phyloP scores from a whole-genome alignment of 257 asterid genomes.

The Solanum sparsipilum region DNA sequence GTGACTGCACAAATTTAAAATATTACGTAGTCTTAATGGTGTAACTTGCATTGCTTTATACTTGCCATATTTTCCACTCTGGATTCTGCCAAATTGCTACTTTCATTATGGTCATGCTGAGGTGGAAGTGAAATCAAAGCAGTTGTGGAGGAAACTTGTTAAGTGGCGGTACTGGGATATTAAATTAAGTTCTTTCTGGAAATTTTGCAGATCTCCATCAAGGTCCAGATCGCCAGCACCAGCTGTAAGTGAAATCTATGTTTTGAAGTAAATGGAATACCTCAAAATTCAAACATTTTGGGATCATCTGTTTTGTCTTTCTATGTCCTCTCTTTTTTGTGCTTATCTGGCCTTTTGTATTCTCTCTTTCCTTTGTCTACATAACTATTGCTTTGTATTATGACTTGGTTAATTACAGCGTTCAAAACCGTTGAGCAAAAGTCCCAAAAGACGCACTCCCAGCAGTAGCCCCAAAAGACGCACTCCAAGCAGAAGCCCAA shows the following conservation, averaged over 20 bases:
- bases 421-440: slow-evolving; percentile 48
- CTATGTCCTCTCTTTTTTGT: background rate
- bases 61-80: background rate
- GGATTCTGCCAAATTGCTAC: slow-evolving; percentile 24
- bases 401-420: slow-evolving; percentile 24
- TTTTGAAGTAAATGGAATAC: background rate
- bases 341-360: background rate
- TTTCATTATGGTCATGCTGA: slow-evolving; percentile 58
- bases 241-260: slow-evolving; percentile 54
- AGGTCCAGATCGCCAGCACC: slow-evolving; percentile 89
- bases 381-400: background rate
- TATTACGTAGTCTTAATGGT: slow-evolving; percentile 18
- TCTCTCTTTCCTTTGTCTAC: background rate
- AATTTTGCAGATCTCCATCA: slow-evolving; percentile 99
- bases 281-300: background rate
- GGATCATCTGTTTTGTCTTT: background rate
- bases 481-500: slow-evolving; percentile 36
- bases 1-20: slow-evolving; percentile 13
- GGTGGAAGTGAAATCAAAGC: slow-evolving; percentile 74
- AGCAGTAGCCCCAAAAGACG: slow-evolving; percentile 50
- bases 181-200: slow-evolving; percentile 94
- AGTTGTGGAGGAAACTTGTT: slow-evolving; percentile 80
- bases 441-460: slow-evolving; percentile 48
- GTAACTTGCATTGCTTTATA: slow-evolving; percentile 24
- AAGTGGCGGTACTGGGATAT: slow-evolving; percentile 70